Percentiles rank a stretch among this genome's conserved stretches.
phyloP scores from a whole-genome alignment of 176 grass and related monocot species.

The Rhynchospora tenuis region DNA sequence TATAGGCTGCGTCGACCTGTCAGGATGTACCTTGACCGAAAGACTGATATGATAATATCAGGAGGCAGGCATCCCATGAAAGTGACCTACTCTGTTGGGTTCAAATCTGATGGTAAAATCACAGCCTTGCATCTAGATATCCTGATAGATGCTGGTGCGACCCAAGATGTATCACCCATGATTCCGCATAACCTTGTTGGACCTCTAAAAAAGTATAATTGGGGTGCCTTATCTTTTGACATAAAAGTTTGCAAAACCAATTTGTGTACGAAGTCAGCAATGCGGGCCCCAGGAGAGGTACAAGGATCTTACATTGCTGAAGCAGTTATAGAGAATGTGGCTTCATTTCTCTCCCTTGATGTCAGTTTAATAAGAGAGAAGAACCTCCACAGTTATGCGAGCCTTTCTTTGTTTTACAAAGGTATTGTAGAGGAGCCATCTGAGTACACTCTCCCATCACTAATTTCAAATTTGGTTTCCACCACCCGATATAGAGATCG shows the following conservation, averaged over 20 bases:
- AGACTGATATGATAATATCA: constrained; percentile 82
- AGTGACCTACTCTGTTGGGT: constrained; percentile 84
- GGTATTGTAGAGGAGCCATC: constrained; percentile 51
- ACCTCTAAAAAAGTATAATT: constrained; percentile 84
- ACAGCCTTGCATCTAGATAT: constrained; percentile 89
- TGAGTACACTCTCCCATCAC: constrained; percentile 67
- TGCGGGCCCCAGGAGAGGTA: constrained; percentile 88
- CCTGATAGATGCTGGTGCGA: constrained; percentile 77
- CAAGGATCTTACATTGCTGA: constrained; percentile 93
- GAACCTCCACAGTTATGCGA: constrained; percentile 85
- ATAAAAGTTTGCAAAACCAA: constrained; percentile 88
- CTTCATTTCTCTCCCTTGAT: constrained; percentile 55
- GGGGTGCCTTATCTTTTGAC: constrained; percentile 92
- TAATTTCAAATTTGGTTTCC: constrained; percentile 51
- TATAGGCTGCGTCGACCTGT: constrained; percentile 68
- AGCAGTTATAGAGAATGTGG: constrained; percentile 85
- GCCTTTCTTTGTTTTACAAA: constrained; percentile 65
- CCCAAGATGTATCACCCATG: constrained; percentile 51
- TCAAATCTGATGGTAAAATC: constrained; percentile 78
- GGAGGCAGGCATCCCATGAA: constrained; percentile 99
- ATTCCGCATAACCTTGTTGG: constrained; percentile 72
- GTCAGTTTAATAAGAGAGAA: constrained; percentile 55
- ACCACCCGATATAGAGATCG: constrained; percentile 35
- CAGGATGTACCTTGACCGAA: constrained; percentile 89
- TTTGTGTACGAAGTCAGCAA: constrained; percentile 63